These are phyloP conservation scores for Podila epigama DNA, from an alignment of 192 early-diverging fungal genomes.

Conservation along the genomic window DNA sequence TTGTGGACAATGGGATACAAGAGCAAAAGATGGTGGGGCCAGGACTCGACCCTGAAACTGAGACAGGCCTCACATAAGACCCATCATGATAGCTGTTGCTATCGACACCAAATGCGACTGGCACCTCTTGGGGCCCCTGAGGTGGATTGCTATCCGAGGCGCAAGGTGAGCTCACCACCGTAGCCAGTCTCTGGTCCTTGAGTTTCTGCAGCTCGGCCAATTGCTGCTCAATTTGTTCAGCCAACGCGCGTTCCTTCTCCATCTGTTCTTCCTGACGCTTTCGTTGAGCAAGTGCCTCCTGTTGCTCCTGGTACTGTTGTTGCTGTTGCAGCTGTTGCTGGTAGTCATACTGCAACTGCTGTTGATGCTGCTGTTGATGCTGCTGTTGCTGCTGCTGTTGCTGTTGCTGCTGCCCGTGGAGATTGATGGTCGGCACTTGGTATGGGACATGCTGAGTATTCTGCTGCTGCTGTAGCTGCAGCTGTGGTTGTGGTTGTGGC, in stretches of 20 bases:
- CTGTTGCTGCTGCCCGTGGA: background rate
- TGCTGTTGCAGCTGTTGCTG: background rate
- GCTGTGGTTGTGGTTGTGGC: background rate
- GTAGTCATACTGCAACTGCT: background rate
- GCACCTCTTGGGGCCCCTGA: background rate
- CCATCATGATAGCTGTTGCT: background rate
- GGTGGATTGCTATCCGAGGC: background rate
- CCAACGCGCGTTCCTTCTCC: background rate
- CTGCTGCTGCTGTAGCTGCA: background rate
- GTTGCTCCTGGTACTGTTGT: background rate
- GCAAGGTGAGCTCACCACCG: background rate
- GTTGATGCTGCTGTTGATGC: background rate
- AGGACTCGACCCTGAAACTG: too few species aligned
- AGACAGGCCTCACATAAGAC: background rate
- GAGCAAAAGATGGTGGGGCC: too few species aligned
- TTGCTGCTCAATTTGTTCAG: background rate
- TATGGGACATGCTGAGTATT: background rate
- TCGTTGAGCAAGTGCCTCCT: background rate
- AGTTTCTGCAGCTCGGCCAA: background rate
- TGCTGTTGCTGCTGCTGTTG: background rate
- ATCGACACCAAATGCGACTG: background rate
- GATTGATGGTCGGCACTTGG: too few species aligned
- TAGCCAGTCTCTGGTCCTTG: background rate
- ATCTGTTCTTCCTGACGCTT: background rate
- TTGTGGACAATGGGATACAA: too few species aligned